phyloP scores from a whole-genome alignment of 352 stramenopile species.

The Pythium aquatile region DNA sequence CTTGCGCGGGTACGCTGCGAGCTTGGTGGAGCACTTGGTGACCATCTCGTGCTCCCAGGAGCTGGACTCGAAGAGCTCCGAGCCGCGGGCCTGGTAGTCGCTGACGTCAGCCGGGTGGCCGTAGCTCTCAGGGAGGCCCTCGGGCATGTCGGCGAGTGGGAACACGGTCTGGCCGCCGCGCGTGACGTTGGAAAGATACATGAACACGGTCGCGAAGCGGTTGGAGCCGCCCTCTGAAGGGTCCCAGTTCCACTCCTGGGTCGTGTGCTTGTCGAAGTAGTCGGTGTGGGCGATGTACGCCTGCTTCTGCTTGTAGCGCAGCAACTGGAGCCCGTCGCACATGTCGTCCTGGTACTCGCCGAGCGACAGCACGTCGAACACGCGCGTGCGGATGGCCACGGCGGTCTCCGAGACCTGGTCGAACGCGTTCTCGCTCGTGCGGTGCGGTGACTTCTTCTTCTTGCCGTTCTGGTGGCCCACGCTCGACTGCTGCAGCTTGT shows the following conservation, averaged over 20 bases:
- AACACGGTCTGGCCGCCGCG: slow-evolving; percentile 85
- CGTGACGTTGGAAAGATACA: slow-evolving; percentile 82
- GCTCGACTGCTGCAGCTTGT: slow-evolving; percentile 82
- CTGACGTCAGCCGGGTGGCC: slow-evolving; percentile 43
- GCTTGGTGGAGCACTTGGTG: slow-evolving; percentile 69
- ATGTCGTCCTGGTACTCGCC: slow-evolving; percentile 88
- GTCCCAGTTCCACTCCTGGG: slow-evolving; percentile 70
- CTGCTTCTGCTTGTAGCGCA: slow-evolving; percentile 94
- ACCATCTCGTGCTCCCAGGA: slow-evolving; percentile 82
- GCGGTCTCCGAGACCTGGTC: slow-evolving; percentile 77
- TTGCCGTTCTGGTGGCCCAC: slow-evolving; percentile 71
- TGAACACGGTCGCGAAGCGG: slow-evolving; percentile 80
- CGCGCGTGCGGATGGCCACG: slow-evolving; percentile 75
- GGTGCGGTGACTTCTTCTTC: slow-evolving; percentile 66
- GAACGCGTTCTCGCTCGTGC: slow-evolving; percentile 89
- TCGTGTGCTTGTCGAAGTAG: slow-evolving; percentile 84
- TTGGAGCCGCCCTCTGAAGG: slow-evolving; percentile 72
- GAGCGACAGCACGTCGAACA: slow-evolving; percentile 91
- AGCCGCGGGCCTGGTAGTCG: slow-evolving; percentile 42
- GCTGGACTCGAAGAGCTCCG: slow-evolving; percentile 57
- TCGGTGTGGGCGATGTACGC: slow-evolving; percentile 94
- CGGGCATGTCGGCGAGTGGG: slow-evolving; percentile 66
- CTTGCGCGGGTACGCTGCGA: slow-evolving; percentile 78
- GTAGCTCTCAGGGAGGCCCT: slow-evolving; percentile 57
- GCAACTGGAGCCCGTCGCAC: slow-evolving; percentile 94